These are phyloP conservation scores for Pichia sp. DNA, from an alignment of 1,139 yeast genomes.

Conservation along the genomic window DNA sequence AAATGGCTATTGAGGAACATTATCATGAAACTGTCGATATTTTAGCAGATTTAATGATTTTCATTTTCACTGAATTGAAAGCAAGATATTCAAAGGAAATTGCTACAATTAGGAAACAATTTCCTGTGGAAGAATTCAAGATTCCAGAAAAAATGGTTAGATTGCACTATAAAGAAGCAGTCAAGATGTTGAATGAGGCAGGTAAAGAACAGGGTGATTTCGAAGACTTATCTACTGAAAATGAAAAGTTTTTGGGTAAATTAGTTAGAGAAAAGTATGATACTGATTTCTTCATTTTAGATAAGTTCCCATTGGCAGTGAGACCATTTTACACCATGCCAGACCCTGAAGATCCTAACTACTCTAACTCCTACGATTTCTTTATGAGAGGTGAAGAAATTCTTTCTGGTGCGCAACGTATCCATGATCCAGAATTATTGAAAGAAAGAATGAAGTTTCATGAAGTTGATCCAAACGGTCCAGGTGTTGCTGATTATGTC, in stretches of 20 bases:
- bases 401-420: slow-evolving; percentile 97
- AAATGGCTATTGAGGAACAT: slow-evolving; percentile 97
- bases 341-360: slow-evolving; percentile 81
- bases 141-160: slow-evolving; percentile 90
- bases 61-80: slow-evolving; percentile 80
- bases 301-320: slow-evolving; percentile 92
- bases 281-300: slow-evolving; percentile 95
- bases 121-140: slow-evolving; percentile 95
- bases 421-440: slow-evolving; percentile 84
- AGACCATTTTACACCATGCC: slow-evolving; percentile 99
- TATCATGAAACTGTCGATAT: slow-evolving; percentile 89
- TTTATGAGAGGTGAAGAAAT: slow-evolving; percentile 99
- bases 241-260: slow-evolving; percentile 88
- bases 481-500: slow-evolving; percentile 84
- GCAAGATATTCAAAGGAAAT: slow-evolving; percentile 74
- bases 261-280: slow-evolving; percentile 88
- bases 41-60: slow-evolving; percentile 78
- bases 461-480: slow-evolving; percentile 70
- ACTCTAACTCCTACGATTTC: slow-evolving; percentile 95
- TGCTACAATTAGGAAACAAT: slow-evolving; percentile 85
- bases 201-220: slow-evolving; percentile 74
- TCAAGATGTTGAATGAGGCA: slow-evolving; percentile 77
- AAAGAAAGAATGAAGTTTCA: slow-evolving; percentile 75
- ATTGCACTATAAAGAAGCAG: slow-evolving; percentile 85
- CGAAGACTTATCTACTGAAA: slow-evolving; percentile 89